Percentiles rank a stretch among this genome's conserved stretches.
These are phyloP conservation scores for Xylaria sp. DNA, from an alignment of 2,329 filamentous ascomycete species.

Conservation along the genomic window DNA sequence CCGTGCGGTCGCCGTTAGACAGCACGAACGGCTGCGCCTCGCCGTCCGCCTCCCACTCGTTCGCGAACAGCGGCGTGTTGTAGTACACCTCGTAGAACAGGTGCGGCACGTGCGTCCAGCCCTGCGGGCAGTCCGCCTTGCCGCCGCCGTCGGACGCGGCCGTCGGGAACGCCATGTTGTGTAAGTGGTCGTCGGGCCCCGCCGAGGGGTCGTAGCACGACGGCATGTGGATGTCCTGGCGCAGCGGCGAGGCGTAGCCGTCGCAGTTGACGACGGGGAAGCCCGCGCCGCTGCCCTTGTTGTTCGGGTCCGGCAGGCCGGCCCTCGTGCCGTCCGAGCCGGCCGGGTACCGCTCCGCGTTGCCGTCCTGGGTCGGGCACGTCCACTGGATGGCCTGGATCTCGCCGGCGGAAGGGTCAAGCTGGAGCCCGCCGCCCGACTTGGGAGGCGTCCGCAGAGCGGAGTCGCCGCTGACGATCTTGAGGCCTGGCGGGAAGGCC, in stretches of 20 bases:
- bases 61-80: constrained; percentile 54
- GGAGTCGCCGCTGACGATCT: constrained; percentile 69
- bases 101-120: constrained; percentile 57
- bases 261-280: constrained; percentile 73
- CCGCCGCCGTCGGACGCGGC: constrained; percentile 48
- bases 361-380: constrained; percentile 54
- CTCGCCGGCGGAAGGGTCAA: constrained; percentile 54
- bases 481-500: constrained; percentile 70
- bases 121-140: constrained; percentile 55
- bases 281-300: constrained; percentile 58
- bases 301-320: constrained; percentile 56
- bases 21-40: constrained; percentile 66
- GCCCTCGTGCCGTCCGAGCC: constrained; percentile 56
- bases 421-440: constrained; percentile 50
- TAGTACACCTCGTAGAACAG: constrained; percentile 62
- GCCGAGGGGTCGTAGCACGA: constrained; percentile 70
- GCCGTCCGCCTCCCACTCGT: constrained; percentile 54
- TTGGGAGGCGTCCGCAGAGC: constrained; percentile 57
- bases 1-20: constrained; percentile 69
- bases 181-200: constrained; percentile 59
- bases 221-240: constrained; percentile 70
- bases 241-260: constrained; percentile 59
- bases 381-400: constrained; percentile 61
- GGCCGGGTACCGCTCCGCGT: constrained; percentile 53
- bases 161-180: constrained; percentile 67